phyloP scores from a whole-genome alignment of 2,329 filamentous ascomycete genomes.

The Pseudogymnoascus sp. region DNA sequence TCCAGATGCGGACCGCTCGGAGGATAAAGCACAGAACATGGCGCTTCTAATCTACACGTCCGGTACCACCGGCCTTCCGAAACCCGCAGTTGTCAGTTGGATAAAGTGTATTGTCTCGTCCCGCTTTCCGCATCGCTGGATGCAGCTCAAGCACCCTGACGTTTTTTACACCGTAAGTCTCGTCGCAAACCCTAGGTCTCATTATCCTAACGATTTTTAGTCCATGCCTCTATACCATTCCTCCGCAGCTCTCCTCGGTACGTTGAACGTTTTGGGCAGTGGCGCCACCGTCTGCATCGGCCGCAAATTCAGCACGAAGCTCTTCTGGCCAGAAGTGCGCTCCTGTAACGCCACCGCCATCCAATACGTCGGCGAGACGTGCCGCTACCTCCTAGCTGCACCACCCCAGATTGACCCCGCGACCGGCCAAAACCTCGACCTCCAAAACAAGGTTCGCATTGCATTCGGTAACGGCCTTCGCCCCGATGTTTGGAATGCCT shows the following conservation, averaged over 20 bases:
- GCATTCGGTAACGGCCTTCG: constrained; percentile 81
- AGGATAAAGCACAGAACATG: constrained; percentile 44
- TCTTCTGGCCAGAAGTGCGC: constrained; percentile 71
- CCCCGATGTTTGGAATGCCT: constrained; percentile 76
- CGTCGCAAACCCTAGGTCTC: neutral
- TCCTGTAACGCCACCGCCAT: constrained; percentile 63
- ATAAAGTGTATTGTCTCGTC: constrained; percentile 50
- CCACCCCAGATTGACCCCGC: constrained; percentile 51
- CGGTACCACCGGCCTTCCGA: constrained; percentile 77
- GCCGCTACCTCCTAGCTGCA: constrained; percentile 68
- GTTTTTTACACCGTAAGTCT: constrained; percentile 62
- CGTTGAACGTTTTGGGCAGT: constrained; percentile 49
- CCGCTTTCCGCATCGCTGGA: constrained; percentile 44
- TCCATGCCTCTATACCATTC: constrained; percentile 88
- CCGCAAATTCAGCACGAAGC: constrained; percentile 67
- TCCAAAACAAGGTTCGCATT: constrained; percentile 60
- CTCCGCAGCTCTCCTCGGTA: constrained; percentile 64
- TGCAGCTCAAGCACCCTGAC: constrained; percentile 53
- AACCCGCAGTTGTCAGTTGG: constrained; percentile 71
- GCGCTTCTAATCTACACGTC: constrained; percentile 76
- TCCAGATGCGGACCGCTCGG: constrained; percentile 47
- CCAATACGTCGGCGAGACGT: constrained; percentile 84
- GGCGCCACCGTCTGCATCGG: constrained; percentile 64
- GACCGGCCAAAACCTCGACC: constrained; percentile 62
- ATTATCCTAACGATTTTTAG: constrained; percentile 31